Base-by-base conservation (phyloP, 2,329 filamentous ascomycete species). In the Aspergillus japonicus region DNA sequence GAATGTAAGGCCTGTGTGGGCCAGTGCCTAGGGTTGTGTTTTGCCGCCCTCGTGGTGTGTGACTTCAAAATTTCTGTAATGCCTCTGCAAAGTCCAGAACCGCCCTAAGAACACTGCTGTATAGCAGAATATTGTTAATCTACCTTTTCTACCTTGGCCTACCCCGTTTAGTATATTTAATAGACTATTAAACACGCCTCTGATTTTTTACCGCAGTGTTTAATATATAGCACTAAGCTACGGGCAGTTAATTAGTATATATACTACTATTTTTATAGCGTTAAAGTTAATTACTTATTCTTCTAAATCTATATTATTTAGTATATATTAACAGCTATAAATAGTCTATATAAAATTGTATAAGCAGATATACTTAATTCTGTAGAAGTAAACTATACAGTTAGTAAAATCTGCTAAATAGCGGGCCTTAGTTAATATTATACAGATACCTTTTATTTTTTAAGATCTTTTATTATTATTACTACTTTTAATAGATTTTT, bases 101-200 rank as follows among this genome's bases (percentile, higher is more conserved):
- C 53, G 59, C 47, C 50, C 57, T 19, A 44, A 63, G 19, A 44
- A 39, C 53, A 26, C 44, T 33, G 59, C 57, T 39, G 58, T 59
- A 44, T 49, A 4, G 11, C n/a, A 53, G 53, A 56, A 53, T 48
- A 50, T 35, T 57, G 50, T 51, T 51, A 51, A 44, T 47, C 50
- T 63, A 62, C 56, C 55, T 60, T 47, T 57, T 54, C 57, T 52
- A 60, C 56, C 60, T 62, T 64, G 35, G 14, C 35, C 52, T 54
- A 49, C 54, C 56, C 66, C 65, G 61, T 64, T 65, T 44, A 71
- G 62, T 54, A 71, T 65, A 51, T 35, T 56, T 61, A 64, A 61
- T 23, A 67, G 59, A 55, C 62, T 61, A 16, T 64, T 62, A 29
- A 69, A 64, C 50, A 61, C 64, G 26, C 57, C 60, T 35, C 65